These are phyloP conservation scores for Coccomyxa sp. DNA, from an alignment of 139 green algal species.

Conservation along the genomic window DNA sequence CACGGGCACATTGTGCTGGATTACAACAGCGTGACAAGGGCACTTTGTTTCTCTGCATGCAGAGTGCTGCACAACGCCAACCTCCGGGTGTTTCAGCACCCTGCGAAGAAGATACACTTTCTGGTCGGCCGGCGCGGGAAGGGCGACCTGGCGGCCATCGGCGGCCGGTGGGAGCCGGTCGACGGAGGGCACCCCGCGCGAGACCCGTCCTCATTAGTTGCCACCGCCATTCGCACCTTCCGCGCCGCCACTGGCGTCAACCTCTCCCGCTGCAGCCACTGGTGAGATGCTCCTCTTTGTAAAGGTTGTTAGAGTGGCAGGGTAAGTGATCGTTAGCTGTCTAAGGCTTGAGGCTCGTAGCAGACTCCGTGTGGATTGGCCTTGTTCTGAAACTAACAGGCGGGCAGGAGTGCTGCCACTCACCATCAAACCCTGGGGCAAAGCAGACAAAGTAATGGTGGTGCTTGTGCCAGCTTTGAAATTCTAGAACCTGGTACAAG, in stretches of 20 bases:
- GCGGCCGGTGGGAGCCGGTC: conserved; percentile 37
- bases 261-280: conserved; percentile 32
- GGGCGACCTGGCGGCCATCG: conserved; percentile 26
- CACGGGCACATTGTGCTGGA: too few relatives aligned
- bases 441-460: too few relatives aligned
- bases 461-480: too few relatives aligned
- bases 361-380: too few relatives aligned
- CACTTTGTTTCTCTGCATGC: not conserved
- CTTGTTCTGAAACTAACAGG: too few relatives aligned
- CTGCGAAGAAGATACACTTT: conserved; percentile 24
- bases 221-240: conserved; percentile 47
- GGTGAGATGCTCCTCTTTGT: conserved; percentile 13
- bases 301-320: too few relatives aligned
- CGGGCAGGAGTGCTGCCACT: too few relatives aligned
- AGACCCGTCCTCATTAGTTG: conserved; percentile 30
- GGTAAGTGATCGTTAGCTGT: too few relatives aligned
- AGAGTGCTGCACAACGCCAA: conserved; percentile 8
- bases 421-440: too few relatives aligned
- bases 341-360: too few relatives aligned
- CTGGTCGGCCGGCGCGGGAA: conserved; percentile 37
- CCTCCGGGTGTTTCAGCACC: conserved; percentile 13
- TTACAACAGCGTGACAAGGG: too few relatives aligned
- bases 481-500: too few relatives aligned
- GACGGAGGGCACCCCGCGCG: conserved; percentile 43
- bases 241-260: conserved; percentile 38